Conservation (phyloP, 306 rosid species). For the Quillaja saponaria region DNA sequence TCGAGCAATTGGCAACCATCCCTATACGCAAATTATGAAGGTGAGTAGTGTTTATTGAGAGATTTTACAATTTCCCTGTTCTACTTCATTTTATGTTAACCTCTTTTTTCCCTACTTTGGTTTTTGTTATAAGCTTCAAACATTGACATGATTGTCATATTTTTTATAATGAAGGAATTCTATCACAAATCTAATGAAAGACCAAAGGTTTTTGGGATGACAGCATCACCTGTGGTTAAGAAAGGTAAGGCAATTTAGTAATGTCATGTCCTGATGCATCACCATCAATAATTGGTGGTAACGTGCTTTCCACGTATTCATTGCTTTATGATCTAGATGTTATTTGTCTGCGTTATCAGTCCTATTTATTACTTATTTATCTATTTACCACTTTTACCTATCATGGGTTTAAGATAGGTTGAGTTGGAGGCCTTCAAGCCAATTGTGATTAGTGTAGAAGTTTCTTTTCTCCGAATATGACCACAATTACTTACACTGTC, state of each 20-base stretch:
- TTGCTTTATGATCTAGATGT: background rate
- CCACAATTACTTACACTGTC: no score
- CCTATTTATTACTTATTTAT: no score
- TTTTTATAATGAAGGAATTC: conserved; percentile 67
- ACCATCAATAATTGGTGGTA: conserved; percentile 5
- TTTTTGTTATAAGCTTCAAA: background rate
- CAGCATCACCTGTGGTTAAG: conserved; percentile 81
- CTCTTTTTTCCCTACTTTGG: conserved; percentile 17
- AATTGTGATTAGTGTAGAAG: no score
- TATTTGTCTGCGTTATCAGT: no score
- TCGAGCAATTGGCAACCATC: conserved; percentile 80
- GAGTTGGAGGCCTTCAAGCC: no score
- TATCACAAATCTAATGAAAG: conserved; percentile 69
- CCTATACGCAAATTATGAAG: conserved; percentile 85
- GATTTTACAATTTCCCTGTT: conserved; percentile 10
- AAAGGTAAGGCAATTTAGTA: no score
- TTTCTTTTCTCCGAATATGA: no score
- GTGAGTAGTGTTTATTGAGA: conserved; percentile 36
- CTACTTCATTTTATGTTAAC: conserved; percentile 23
- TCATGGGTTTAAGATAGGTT: no score
- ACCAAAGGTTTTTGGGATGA: conserved; percentile 92
- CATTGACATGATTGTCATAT: conserved; percentile 24
- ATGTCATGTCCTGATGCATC: conserved; percentile 22
- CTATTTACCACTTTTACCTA: no score
- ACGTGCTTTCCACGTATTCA: conserved; percentile 7